Conservation (phyloP, 2,329 filamentous ascomycete species). For the Penicillium brasilianum region DNA sequence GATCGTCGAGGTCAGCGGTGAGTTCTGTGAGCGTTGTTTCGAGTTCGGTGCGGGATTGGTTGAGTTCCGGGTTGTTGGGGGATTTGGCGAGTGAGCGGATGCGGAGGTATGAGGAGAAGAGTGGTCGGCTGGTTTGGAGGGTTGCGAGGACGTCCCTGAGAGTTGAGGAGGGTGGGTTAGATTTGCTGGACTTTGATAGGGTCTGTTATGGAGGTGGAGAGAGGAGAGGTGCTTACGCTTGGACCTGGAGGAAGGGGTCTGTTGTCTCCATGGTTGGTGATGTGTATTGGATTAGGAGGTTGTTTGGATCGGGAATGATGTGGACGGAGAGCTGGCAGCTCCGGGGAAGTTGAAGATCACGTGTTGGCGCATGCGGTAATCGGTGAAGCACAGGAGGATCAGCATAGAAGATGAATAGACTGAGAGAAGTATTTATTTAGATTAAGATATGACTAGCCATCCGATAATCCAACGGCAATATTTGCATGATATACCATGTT, state of each 20-base stretch:
- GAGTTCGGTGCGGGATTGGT: conserved; percentile 73
- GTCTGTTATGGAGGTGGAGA: background rate
- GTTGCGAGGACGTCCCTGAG: conserved; percentile 86
- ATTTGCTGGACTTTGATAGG: background rate
- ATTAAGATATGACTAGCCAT: too few relatives aligned
- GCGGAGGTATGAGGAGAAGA: conserved; percentile 93
- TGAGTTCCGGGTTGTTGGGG: conserved; percentile 70
- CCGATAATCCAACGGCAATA: background rate
- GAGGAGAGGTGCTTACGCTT: conserved; percentile 43
- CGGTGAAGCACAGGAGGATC: background rate
- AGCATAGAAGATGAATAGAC: background rate
- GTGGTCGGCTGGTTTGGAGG: conserved; percentile 77
- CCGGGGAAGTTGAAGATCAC: conserved; percentile 13
- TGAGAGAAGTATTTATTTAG: background rate
- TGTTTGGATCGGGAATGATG: conserved; percentile 12
- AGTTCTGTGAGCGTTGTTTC: conserved; percentile 76
- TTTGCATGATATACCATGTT: too few relatives aligned
- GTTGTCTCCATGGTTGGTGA: conserved; percentile 40
- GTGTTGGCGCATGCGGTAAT: conserved; percentile 14
- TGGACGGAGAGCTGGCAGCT: conserved; percentile 19
- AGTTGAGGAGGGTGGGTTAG: conserved; percentile 18
- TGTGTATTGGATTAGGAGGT: conserved; percentile 4
- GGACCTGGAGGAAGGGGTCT: conserved; percentile 56
- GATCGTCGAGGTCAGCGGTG: conserved; percentile 83
- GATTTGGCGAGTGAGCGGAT: conserved; percentile 84